Evolutionary conservation across 306 rosid genomes (phyloP).

Genomic region (Arachis stenosperma): DNA sequence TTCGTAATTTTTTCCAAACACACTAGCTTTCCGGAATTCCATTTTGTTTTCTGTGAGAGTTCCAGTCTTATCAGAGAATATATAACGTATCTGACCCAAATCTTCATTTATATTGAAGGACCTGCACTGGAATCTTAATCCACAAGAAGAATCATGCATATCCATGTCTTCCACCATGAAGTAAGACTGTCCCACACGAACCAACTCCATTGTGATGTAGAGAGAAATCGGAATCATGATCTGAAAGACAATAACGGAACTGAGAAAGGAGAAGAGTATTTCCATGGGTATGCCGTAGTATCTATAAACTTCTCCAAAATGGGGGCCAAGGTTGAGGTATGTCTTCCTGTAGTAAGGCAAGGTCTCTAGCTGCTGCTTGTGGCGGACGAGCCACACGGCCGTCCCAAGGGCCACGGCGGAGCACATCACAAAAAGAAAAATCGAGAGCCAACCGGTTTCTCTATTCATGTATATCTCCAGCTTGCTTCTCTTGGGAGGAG

Average conservation of each 20-base stretch:
- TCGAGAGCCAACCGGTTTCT: constrained; percentile 71
- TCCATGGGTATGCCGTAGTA: constrained; percentile 82
- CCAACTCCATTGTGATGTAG: constrained; percentile 90
- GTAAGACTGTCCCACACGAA: constrained; percentile 88
- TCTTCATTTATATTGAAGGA: constrained; percentile 88
- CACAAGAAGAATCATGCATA: constrained; percentile 61
- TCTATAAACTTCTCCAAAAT: constrained; percentile 48
- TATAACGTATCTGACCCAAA: constrained; percentile 81
- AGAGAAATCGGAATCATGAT: constrained; percentile 94
- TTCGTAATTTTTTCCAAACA: constrained; percentile 60
- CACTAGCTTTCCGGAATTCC: constrained; percentile 81
- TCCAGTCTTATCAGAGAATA: constrained; percentile 91
- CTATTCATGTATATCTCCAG: constrained; percentile 84
- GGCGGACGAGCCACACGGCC: constrained; percentile 69
- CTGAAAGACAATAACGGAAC: constrained; percentile 88
- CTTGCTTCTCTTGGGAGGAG: constrained; percentile 82
- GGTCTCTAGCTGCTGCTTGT: constrained; percentile 58
- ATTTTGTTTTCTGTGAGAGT: constrained; percentile 90
- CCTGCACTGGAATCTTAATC: constrained; percentile 84
- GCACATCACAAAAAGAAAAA: constrained; percentile 73
- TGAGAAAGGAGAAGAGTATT: constrained; percentile 78
- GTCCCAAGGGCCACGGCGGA: constrained; percentile 72
- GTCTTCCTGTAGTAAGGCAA: constrained; percentile 76
- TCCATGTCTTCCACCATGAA: constrained; percentile 78
- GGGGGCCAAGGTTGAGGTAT: constrained; percentile 42